Percentiles rank a stretch among this genome's conserved stretches.
Evolutionary conservation across 2,329 filamentous ascomycete species (phyloP).

Genomic region (Penicillium polonicum): DNA sequence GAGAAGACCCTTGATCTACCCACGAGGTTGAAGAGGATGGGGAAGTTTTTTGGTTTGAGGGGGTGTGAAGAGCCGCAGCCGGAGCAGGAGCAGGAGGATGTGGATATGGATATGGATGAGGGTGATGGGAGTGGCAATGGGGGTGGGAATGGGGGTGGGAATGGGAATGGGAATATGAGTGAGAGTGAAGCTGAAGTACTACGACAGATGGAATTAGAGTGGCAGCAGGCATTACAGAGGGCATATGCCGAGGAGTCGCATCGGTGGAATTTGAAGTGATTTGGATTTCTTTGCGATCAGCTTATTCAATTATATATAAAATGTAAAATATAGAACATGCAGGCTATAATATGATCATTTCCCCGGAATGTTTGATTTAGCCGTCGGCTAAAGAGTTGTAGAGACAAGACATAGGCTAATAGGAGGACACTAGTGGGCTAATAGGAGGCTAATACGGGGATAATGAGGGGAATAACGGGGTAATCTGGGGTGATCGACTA

Average conservation of each 20-base stretch:
- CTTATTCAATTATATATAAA: no score
- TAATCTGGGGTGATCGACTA: neutral
- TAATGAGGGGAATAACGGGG: neutral
- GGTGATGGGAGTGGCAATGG: no score
- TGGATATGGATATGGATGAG: neutral
- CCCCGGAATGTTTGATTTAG: neutral
- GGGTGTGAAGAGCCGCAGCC: conserved; percentile 29
- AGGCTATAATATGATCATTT: neutral
- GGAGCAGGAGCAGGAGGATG: neutral
- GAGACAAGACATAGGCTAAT: conserved; percentile 1
- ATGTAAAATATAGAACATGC: no score
- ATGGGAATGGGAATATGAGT: neutral
- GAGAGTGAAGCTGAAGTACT: conserved; percentile 14
- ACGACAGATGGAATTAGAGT: conserved; percentile 30
- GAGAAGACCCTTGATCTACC: conserved; percentile 31
- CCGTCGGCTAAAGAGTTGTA: conserved; percentile 5
- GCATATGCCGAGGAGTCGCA: conserved; percentile 24
- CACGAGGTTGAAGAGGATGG: conserved; percentile 43
- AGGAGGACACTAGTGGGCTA: neutral
- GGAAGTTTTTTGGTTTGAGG: conserved; percentile 44
- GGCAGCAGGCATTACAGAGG: conserved; percentile 28
- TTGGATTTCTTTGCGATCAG: neutral
- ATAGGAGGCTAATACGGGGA: neutral
- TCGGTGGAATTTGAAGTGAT: conserved; percentile 8
- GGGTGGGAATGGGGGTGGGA: neutral